Conservation (phyloP, 106 monocot species). For the Dioscorea dumetorum region DNA sequence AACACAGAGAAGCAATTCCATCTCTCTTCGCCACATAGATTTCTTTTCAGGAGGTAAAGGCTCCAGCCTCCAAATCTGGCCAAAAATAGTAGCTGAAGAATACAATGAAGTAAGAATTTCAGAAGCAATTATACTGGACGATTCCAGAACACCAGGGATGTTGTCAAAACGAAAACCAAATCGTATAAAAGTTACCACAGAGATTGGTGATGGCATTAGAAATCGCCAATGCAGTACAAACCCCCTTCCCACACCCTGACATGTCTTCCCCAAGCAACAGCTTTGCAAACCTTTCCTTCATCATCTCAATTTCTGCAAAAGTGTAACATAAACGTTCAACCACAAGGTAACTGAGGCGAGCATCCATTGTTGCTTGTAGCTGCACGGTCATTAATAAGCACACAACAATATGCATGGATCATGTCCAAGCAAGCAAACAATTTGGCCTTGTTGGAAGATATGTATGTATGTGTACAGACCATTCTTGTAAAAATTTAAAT, state of each 20-base stretch:
- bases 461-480: no score
- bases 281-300: constrained; percentile 94
- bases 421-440: no score
- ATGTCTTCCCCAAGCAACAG: constrained; percentile 91
- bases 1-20: constrained; percentile 42
- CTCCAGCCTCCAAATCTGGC: constrained; percentile 33
- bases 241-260: constrained; percentile 87
- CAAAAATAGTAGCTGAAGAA: constrained; percentile 36
- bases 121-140: not conserved
- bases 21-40: constrained; percentile 43
- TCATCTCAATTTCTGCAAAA: constrained; percentile 67
- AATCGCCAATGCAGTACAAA: constrained; percentile 72
- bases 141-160: not conserved
- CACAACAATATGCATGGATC: not conserved
- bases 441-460: no score
- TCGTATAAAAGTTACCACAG: constrained; percentile 38
- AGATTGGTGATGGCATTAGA: constrained; percentile 96
- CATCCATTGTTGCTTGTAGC: not conserved
- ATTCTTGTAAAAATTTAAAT: no score
- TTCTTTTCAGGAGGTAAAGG: constrained; percentile 34
- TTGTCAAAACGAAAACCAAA: not conserved
- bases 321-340: not conserved
- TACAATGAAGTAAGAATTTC: not conserved
- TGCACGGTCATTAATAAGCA: not conserved
- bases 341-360: no score